These are phyloP conservation scores for Articulospora tetracladia DNA, from an alignment of 495 filamentous ascomycete genomes.

Conservation along the genomic window DNA sequence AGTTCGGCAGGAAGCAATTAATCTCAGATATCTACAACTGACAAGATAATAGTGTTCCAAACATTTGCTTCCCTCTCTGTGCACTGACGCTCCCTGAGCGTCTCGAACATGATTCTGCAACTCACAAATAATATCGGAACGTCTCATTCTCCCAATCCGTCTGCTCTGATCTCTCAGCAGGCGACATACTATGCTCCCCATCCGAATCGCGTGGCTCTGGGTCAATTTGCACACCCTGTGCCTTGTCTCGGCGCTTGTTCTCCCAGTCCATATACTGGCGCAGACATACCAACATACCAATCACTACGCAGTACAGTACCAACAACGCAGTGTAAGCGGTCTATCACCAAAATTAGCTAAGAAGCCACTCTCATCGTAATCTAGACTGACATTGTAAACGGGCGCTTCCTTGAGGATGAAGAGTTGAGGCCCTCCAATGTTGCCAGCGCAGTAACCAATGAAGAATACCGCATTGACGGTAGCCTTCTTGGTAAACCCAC, in stretches of 20 bases:
- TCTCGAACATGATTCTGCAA: no score
- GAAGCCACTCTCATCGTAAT: no score
- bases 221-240: conserved; percentile 4
- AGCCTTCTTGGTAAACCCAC: conserved; percentile 70
- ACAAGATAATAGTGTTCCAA: no score
- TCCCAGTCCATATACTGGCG: conserved; percentile 15
- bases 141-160: conserved; percentile 8
- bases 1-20: no score
- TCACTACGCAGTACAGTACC: conserved; percentile 3
- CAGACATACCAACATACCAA: conserved; percentile 8
- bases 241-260: conserved; percentile 9
- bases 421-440: conserved; percentile 41
- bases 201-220: neutral
- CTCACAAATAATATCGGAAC: conserved; percentile 8
- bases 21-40: no score
- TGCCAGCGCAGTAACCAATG: conserved; percentile 58
- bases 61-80: no score
- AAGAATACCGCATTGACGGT: conserved; percentile 56
- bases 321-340: conserved; percentile 7
- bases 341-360: no score
- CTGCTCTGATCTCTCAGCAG: neutral
- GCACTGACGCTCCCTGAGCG: no score
- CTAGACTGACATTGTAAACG: no score
- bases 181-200: conserved; percentile 1
- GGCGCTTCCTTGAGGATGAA: conserved; percentile 31